phyloP scores from a whole-genome alignment of 345 rosid genomes.

The Salix arbutifolia region DNA sequence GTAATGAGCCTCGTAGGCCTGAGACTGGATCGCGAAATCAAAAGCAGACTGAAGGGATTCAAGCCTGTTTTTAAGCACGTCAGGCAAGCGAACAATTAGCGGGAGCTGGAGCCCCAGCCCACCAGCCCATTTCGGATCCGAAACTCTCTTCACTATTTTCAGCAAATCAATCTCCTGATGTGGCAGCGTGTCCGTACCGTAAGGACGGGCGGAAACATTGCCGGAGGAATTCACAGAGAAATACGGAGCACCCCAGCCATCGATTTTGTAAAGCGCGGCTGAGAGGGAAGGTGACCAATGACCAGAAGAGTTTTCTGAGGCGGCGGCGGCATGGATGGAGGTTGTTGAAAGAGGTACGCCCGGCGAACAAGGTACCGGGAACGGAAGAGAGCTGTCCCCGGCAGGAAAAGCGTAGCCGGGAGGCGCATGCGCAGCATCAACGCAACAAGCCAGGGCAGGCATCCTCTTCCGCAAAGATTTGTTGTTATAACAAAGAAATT shows the following conservation, averaged over 20 bases:
- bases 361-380: slow-evolving; percentile 26
- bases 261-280: slow-evolving; percentile 57
- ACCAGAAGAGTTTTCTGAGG: slow-evolving; percentile 11
- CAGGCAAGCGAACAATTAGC: slow-evolving; percentile 68
- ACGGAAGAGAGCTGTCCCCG: slow-evolving; percentile 47
- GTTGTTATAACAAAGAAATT: background rate
- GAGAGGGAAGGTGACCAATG: slow-evolving; percentile 75
- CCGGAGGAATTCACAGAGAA: slow-evolving; percentile 70
- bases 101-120: slow-evolving; percentile 89
- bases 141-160: slow-evolving; percentile 69
- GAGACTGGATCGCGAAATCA: slow-evolving; percentile 57
- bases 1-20: slow-evolving; percentile 60
- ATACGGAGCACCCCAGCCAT: slow-evolving; percentile 89
- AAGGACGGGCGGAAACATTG: slow-evolving; percentile 62
- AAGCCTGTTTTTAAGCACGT: slow-evolving; percentile 78
- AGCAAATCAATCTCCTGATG: slow-evolving; percentile 86
- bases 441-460: slow-evolving; percentile 80
- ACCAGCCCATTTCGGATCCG: slow-evolving; percentile 67
- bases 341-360: slow-evolving; percentile 25
- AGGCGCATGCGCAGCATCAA: slow-evolving; percentile 70
- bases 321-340: slow-evolving; percentile 8
- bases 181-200: slow-evolving; percentile 52
- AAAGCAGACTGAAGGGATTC: slow-evolving; percentile 75
- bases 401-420: slow-evolving; percentile 51
- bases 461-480: slow-evolving; percentile 49